Percentiles rank a stretch among this genome's conserved stretches.
Conservation (phyloP, 768 basidiomycete genomes). For the Scleroderma bovista region DNA sequence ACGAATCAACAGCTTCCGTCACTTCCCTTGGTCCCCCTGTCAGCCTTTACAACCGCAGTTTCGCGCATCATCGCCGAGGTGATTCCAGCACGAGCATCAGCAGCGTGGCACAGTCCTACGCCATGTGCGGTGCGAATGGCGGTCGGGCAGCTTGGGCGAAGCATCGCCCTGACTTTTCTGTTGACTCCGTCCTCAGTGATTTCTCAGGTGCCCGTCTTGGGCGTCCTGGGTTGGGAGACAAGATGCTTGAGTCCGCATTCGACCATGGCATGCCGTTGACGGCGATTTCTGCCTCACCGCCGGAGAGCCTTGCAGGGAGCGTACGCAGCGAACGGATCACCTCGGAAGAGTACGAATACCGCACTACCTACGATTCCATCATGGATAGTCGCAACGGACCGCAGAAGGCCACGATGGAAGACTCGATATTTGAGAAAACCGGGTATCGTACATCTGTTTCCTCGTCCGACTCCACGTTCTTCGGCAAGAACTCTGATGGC, state of each 20-base stretch:
- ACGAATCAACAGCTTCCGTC: constrained; percentile 57
- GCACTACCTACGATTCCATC: constrained; percentile 59
- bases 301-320: constrained; percentile 33
- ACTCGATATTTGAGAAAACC: constrained; percentile 63
- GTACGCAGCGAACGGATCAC: constrained; percentile 7
- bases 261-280: constrained; percentile 51
- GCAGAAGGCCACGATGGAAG: constrained; percentile 31
- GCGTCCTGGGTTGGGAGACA: constrained; percentile 76
- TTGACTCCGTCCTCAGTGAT: constrained; percentile 65
- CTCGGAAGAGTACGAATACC: constrained; percentile 23
- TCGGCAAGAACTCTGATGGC: constrained; percentile 35
- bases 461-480: constrained; percentile 59
- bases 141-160: constrained; percentile 56
- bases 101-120: constrained; percentile 54
- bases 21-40: constrained; percentile 58
- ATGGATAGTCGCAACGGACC: constrained; percentile 45
- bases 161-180: constrained; percentile 50
- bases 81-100: constrained; percentile 56
- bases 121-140: constrained; percentile 47
- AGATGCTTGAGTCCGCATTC: constrained; percentile 69
- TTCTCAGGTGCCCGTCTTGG: constrained; percentile 52
- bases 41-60: constrained; percentile 68
- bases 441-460: constrained; percentile 41
- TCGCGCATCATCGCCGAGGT: constrained; percentile 44
- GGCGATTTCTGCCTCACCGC: constrained; percentile 63